Conservation (phyloP, 2,329 filamentous ascomycete genomes). For the Aphanoascus verrucosus region DNA sequence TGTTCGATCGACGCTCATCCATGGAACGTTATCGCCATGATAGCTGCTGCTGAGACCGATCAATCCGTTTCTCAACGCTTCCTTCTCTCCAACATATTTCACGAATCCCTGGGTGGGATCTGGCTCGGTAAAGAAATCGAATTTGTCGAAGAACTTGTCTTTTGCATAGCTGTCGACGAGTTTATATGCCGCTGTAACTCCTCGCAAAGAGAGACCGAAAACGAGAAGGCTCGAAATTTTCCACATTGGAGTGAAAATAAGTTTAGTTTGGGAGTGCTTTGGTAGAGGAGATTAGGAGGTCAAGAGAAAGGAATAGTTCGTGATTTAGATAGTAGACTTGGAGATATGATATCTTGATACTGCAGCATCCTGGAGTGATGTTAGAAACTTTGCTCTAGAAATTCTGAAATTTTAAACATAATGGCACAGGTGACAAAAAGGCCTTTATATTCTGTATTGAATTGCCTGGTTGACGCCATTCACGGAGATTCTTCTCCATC, state of each 20-base stretch:
- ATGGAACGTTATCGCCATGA: constrained; percentile 25
- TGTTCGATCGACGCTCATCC: constrained; percentile 38
- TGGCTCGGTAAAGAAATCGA: constrained; percentile 39
- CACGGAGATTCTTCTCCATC: not conserved
- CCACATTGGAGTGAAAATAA: not conserved
- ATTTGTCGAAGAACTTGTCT: constrained; percentile 40
- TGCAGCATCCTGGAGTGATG: not conserved
- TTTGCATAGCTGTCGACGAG: constrained; percentile 37
- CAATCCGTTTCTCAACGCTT: constrained; percentile 30
- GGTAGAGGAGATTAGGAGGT: not conserved
- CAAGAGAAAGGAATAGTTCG: not conserved
- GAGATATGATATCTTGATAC: not conserved
- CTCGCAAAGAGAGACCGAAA: not conserved
- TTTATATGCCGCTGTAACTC: constrained; percentile 11
- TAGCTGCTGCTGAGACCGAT: constrained; percentile 24
- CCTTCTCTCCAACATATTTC: constrained; percentile 36
- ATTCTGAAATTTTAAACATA: not conserved
- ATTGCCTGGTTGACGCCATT: not conserved
- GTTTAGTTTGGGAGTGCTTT: not conserved
- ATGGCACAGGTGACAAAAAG: not conserved
- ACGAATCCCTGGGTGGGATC: constrained; percentile 44
- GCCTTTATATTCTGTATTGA: not conserved
- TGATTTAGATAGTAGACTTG: too few relatives aligned
- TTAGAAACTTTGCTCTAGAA: not conserved
- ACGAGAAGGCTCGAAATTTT: not conserved